A percentile compares a stretch with the other conserved stretches of the same genome.
phyloP scores from a whole-genome alignment of 1,139 yeast species.

The Citeromyces hawaiiensis region DNA sequence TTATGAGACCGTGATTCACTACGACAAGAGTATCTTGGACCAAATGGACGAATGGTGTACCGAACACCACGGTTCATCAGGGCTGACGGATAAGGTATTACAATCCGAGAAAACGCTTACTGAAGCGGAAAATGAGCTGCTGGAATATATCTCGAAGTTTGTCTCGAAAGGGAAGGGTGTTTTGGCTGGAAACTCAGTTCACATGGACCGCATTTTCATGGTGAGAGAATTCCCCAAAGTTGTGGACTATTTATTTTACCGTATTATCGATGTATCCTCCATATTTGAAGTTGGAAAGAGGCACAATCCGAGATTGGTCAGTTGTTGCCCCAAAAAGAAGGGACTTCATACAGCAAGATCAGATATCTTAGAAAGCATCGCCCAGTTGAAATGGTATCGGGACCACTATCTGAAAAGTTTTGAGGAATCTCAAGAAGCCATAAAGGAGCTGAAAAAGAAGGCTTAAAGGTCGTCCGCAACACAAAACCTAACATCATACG shows the following conservation, averaged over 20 bases:
- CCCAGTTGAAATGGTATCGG: slow-evolving; percentile 67
- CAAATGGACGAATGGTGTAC: slow-evolving; percentile 81
- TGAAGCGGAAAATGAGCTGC: slow-evolving; percentile 51
- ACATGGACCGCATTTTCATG: slow-evolving; percentile 85
- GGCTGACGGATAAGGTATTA: slow-evolving; percentile 61
- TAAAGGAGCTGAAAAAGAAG: slow-evolving; percentile 10
- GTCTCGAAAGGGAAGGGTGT: slow-evolving; percentile 43
- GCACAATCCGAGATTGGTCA: slow-evolving; percentile 55
- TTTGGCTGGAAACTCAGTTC: slow-evolving; percentile 85
- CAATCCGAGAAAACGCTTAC: slow-evolving; percentile 37
- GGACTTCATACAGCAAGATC: slow-evolving; percentile 73
- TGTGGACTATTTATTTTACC: slow-evolving; percentile 60
- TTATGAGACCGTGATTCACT: slow-evolving; percentile 73
- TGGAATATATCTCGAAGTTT: slow-evolving; percentile 43
- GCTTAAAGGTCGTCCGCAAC: slow-evolving; percentile 10
- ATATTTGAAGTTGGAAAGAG: slow-evolving; percentile 70
- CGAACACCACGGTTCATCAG: slow-evolving; percentile 57
- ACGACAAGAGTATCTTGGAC: slow-evolving; percentile 50
- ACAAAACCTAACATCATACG: slow-evolving; percentile 6
- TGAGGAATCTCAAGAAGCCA: slow-evolving; percentile 10
- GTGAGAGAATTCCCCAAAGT: slow-evolving; percentile 71
- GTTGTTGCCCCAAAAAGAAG: slow-evolving; percentile 45
- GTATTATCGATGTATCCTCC: slow-evolving; percentile 81
- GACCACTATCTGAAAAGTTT: slow-evolving; percentile 37
- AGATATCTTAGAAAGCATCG: slow-evolving; percentile 84